A percentile compares a stretch with the other conserved stretches of the same genome.
Evolutionary conservation across 2,329 filamentous ascomycete species (phyloP).

Genomic region (Rhinocladiella mackenziei): DNA sequence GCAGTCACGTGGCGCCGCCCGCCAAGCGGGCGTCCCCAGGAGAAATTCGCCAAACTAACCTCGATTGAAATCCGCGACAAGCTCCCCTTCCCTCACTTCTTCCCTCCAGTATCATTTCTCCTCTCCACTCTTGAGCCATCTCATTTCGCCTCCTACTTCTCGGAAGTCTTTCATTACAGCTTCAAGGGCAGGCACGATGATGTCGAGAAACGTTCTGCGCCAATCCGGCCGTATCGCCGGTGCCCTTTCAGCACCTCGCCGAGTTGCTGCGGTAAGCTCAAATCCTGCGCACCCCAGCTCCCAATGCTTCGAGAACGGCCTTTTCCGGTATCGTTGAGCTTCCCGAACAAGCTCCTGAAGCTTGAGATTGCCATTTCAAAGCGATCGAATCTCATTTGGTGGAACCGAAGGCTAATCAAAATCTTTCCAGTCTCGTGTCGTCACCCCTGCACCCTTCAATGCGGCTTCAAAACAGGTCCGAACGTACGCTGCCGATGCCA

Average conservation of each 20-base stretch:
- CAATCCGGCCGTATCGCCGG: slow-evolving; percentile 93
- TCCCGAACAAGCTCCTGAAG: slow-evolving; percentile 1
- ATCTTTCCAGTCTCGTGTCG: slow-evolving; percentile 70
- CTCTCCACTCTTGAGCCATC: slow-evolving; percentile 42
- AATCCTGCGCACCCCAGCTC: slow-evolving; percentile 40
- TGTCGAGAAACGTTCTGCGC: slow-evolving; percentile 98
- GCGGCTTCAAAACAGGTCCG: slow-evolving; percentile 68
- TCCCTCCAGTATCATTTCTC: slow-evolving; percentile 19
- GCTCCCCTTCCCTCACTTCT: slow-evolving; percentile 15
- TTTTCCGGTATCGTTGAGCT: background rate
- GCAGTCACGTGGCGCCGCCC: background rate
- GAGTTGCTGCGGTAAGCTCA: slow-evolving; percentile 88
- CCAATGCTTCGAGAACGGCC: slow-evolving; percentile 1
- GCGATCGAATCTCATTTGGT: background rate
- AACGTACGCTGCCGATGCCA: slow-evolving; percentile 86
- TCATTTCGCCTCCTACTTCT: slow-evolving; percentile 22
- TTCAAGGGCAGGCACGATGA: slow-evolving; percentile 54
- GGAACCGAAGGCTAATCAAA: slow-evolving; percentile 35
- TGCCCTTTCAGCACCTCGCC: slow-evolving; percentile 86
- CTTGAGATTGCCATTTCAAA: slow-evolving; percentile 4
- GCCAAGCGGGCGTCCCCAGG: too few relatives aligned
- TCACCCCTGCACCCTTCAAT: slow-evolving; percentile 72
- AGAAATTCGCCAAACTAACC: slow-evolving; percentile 8
- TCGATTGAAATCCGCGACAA: slow-evolving; percentile 19
- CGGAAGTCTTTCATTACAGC: slow-evolving; percentile 22